Conservation (phyloP, 257 asterid genomes). For the Nemophila menziesii region DNA sequence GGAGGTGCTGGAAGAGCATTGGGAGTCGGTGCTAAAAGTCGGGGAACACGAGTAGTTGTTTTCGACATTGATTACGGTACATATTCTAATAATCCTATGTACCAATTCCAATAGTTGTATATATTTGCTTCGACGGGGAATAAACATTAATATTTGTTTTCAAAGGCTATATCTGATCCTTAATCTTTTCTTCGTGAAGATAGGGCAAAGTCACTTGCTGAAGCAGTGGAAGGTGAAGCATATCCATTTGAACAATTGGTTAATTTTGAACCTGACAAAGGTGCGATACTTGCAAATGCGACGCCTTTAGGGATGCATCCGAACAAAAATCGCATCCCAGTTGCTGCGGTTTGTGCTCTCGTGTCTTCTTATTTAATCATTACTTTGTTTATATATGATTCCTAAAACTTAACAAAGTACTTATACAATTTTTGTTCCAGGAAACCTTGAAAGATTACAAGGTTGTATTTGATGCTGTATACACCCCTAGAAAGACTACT, state of each 20-base stretch:
- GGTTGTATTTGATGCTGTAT: slow-evolving; percentile 56
- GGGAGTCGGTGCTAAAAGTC: slow-evolving; percentile 49
- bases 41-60: slow-evolving; percentile 43
- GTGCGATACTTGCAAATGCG: slow-evolving; percentile 58
- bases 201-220: slow-evolving; percentile 51
- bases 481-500: slow-evolving; percentile 46
- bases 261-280: slow-evolving; percentile 42
- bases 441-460: slow-evolving; percentile 28
- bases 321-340: slow-evolving; percentile 37
- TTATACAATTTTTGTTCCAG: slow-evolving; percentile 7
- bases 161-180: background rate
- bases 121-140: background rate
- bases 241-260: slow-evolving; percentile 27
- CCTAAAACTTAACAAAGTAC: background rate
- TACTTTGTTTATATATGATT: background rate
- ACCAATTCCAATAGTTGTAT: background rate
- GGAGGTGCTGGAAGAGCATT: slow-evolving; percentile 81
- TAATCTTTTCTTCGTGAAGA: slow-evolving; percentile 16
- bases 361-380: background rate
- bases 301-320: slow-evolving; percentile 74
- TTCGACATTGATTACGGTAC: slow-evolving; percentile 50
- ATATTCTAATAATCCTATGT: background rate
- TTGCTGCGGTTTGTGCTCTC: slow-evolving; percentile 26
- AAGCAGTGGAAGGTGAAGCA: slow-evolving; percentile 42
- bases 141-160: too few relatives aligned